Evolutionary conservation across 202 grass and related monocot genomes (phyloP).

Genomic region (Zoysia matrella): DNA sequence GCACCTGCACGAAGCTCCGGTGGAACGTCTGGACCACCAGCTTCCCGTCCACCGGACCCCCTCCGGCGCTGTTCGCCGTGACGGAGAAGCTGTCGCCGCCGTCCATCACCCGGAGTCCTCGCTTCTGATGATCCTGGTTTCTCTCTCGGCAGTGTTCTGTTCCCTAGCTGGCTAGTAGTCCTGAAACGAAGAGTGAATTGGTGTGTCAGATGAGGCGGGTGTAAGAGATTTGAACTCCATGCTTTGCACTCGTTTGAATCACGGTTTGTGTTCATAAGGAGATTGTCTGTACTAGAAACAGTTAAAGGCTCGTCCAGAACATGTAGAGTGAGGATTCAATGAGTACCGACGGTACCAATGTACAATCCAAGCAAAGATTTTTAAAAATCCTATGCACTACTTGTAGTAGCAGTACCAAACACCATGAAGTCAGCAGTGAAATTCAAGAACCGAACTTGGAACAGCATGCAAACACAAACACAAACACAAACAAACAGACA

Average conservation of each 20-base stretch:
- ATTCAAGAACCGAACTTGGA: conserved; percentile 28
- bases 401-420: not conserved
- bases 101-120: conserved; percentile 39
- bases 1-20: conserved; percentile 88
- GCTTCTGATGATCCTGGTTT: not conserved
- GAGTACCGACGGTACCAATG: conserved; percentile 35
- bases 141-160: not conserved
- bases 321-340: conserved; percentile 39
- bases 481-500: not conserved
- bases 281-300: conserved; percentile 48
- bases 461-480: not conserved
- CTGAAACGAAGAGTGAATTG: conserved; percentile 16
- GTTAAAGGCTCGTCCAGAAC: conserved; percentile 41
- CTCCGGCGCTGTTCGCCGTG: conserved; percentile 63
- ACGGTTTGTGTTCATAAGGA: conserved; percentile 36
- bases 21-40: conserved; percentile 70
- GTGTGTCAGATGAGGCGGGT: conserved; percentile 13
- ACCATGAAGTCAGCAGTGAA: not conserved
- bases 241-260: not conserved
- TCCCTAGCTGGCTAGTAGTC: not conserved
- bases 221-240: conserved; percentile 20
- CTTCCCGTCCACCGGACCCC: conserved; percentile 52
- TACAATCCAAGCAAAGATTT: conserved; percentile 5
- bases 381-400: not conserved
- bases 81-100: conserved; percentile 64